Base-by-base conservation (phyloP, 1,284 basidiomycete species). In the Leccinum pachyderme region DNA sequence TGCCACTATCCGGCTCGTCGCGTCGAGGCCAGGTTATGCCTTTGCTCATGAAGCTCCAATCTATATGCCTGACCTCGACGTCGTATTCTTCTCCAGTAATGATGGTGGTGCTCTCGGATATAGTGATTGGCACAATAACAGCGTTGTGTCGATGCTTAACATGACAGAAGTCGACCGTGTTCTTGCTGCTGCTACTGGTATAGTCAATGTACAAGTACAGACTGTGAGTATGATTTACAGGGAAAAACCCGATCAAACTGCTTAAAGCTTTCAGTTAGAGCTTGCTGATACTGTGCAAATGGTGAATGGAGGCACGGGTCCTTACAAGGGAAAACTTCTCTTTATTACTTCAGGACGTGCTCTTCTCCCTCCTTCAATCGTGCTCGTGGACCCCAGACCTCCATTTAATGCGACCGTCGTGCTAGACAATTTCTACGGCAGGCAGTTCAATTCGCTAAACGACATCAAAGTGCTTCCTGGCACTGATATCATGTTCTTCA, bases 381-480 rank as follows among this genome's bases (percentile, higher is more conserved):
- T 79, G 0, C 75, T 86, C 31, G 82, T 91, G 51, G 81, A 91
- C 65, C 87, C 89, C 0, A 60, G 61, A 1, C 63, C 80, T 9
- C 89, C 89, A 0, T 77, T 81, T 67, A 85, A 87, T 52, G 71
- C 77, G 5, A 86, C 83, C 15, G 79, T 87, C 43, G 63, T 88
- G 13, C 65, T 89, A 54, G 83, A 89, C 73, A 90, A 87, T 70
- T 86, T 77, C 66, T 87, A 81, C 62, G 90, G 90, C 3, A 76
- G 87, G 8, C 88, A 91, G 63, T 93, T 92, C 75, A 91, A 89
- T 72, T 88, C 88, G 1, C 71, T 91, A 51, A 91, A 93, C 67
- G 91, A 93, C 65, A 74, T 87, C 55, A 89, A 87, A 63, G 75
- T 91, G 2, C 86, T 90, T 58, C 86, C 86, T 0, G 83, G 77